Evolutionary conservation across 2,329 filamentous ascomycete genomes (phyloP).

Genomic region (Aspergillus sp.): DNA sequence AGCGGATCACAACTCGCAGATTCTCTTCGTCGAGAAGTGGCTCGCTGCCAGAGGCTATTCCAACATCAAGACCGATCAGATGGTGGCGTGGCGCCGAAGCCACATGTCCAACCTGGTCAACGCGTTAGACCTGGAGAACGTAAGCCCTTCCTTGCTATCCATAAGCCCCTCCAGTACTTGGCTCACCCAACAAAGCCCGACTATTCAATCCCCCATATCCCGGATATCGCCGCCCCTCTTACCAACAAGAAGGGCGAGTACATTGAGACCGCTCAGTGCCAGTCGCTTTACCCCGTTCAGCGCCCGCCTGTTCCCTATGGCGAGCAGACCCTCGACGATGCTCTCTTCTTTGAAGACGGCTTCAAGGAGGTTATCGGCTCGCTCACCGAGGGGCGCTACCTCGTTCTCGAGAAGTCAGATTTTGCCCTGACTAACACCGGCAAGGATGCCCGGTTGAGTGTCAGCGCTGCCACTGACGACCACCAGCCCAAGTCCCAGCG

Average conservation of each 20-base stretch:
- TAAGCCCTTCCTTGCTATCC: no score
- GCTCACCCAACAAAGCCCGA: conserved; percentile 39
- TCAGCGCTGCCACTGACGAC: conserved; percentile 23
- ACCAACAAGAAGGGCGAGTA: conserved; percentile 44
- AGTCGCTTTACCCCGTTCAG: conserved; percentile 36
- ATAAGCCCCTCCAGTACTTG: no score
- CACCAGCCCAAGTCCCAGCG: conserved; percentile 48
- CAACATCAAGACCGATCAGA: conserved; percentile 43
- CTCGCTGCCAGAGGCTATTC: conserved; percentile 44
- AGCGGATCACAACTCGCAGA: conserved; percentile 57
- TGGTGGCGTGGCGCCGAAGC: conserved; percentile 47
- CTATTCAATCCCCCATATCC: conserved; percentile 49
- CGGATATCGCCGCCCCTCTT: conserved; percentile 46
- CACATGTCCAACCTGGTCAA: conserved; percentile 52
- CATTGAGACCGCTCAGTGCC: conserved; percentile 48
- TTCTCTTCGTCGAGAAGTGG: conserved; percentile 56
- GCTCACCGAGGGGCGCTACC: conserved; percentile 56
- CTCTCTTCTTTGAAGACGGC: conserved; percentile 51
- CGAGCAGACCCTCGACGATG: conserved; percentile 30
- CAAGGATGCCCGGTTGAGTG: not conserved
- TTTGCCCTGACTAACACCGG: conserved; percentile 42
- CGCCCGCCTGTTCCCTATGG: conserved; percentile 53
- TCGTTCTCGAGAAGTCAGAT: conserved; percentile 51
- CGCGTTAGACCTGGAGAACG: conserved; percentile 43
- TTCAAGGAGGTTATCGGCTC: conserved; percentile 55